phyloP scores from a whole-genome alignment of 129 eudicot species.

The Cynara cardunculus region DNA sequence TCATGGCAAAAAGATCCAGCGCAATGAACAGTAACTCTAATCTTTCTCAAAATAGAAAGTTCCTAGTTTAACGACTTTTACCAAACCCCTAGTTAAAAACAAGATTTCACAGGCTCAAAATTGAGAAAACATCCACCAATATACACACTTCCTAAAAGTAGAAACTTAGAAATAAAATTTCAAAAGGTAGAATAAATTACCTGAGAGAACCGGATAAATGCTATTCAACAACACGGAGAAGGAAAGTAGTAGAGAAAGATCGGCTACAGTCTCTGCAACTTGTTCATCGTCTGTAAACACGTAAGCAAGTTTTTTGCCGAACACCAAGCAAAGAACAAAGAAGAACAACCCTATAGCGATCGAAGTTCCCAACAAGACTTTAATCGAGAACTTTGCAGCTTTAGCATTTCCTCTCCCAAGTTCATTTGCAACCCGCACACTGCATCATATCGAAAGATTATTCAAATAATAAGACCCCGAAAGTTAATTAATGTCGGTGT shows the following conservation, averaged over 20 bases:
- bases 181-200: slow-evolving; percentile 30
- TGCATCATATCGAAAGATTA: slow-evolving; percentile 5
- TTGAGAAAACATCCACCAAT: neutral
- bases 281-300: slow-evolving; percentile 59
- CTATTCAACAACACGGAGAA: slow-evolving; percentile 74
- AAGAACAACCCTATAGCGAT: slow-evolving; percentile 56
- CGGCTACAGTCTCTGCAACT: slow-evolving; percentile 60
- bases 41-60: neutral
- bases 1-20: neutral
- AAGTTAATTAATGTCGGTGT: neutral
- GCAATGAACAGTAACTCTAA: neutral
- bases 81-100: neutral
- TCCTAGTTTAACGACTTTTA: neutral
- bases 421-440: slow-evolving; percentile 90
- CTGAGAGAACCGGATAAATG: slow-evolving; percentile 84
- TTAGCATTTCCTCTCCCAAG: slow-evolving; percentile 87
- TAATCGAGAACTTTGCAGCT: slow-evolving; percentile 71
- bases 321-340: slow-evolving; percentile 53
- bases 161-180: neutral
- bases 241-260: slow-evolving; percentile 62
- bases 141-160: neutral
- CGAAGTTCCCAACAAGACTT: slow-evolving; percentile 68
- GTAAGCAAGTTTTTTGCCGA: slow-evolving; percentile 57
- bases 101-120: neutral
- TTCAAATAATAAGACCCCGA: neutral